phyloP scores from a whole-genome alignment of 2,329 filamentous ascomycete species.

The Apiospora phragmitis region DNA sequence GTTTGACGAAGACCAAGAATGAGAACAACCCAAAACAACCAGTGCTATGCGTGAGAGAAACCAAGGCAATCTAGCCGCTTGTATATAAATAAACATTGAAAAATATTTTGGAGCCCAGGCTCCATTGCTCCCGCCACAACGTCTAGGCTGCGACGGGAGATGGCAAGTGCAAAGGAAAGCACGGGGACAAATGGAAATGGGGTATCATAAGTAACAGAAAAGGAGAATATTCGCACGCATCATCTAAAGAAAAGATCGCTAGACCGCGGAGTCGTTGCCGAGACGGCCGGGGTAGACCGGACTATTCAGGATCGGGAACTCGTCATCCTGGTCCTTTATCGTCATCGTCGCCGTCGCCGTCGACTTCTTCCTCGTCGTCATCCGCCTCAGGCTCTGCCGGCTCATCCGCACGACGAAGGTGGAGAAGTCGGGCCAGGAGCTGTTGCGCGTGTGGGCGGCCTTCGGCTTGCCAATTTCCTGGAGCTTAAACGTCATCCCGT shows the following conservation, averaged over 20 bases:
- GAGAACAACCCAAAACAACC: not conserved
- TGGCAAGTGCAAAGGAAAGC: not conserved
- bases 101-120: not conserved
- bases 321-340: not conserved
- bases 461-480: not conserved
- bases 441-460: not conserved
- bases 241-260: not conserved
- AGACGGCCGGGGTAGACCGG: not conserved
- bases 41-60: not conserved
- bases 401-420: not conserved
- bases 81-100: no score
- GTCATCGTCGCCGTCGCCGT: not conserved
- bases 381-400: not conserved
- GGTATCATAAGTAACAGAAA: not conserved
- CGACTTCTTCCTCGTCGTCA: not conserved
- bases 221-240: not conserved
- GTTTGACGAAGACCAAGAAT: not conserved
- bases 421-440: not conserved
- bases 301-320: not conserved
- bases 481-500: conserved; percentile 4
- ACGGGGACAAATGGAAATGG: not conserved
- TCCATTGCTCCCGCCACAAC: no score
- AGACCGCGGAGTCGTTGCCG: not conserved
- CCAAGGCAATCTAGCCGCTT: not conserved
- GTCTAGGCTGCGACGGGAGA: no score